Conservation (phyloP, 176 grass and related monocot species). For the Avena insularis region DNA sequence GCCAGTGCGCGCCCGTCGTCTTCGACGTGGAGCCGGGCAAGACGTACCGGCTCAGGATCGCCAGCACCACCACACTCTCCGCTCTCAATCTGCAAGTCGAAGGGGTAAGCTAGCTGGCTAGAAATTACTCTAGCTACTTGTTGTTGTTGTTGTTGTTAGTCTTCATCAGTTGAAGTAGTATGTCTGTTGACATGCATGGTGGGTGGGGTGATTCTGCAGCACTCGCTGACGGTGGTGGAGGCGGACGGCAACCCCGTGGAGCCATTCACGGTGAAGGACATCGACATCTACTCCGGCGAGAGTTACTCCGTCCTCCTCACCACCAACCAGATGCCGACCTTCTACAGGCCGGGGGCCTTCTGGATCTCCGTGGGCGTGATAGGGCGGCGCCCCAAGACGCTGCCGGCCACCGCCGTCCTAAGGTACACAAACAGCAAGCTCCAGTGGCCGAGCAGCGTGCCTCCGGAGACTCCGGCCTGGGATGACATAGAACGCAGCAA, state of each 20-base stretch:
- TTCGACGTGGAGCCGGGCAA: constrained; percentile 44
- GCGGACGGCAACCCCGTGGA: constrained; percentile 68
- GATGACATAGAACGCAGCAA: constrained; percentile 21
- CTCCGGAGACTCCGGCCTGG: constrained; percentile 22
- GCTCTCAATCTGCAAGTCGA: constrained; percentile 60
- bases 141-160: neutral
- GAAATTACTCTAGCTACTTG: neutral
- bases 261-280: constrained; percentile 60
- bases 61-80: constrained; percentile 67
- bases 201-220: constrained; percentile 10
- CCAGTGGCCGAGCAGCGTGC: neutral
- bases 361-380: constrained; percentile 66
- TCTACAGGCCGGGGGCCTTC: constrained; percentile 46
- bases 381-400: constrained; percentile 48
- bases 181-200: neutral
- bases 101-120: constrained; percentile 30
- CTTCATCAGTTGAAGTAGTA: neutral
- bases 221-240: constrained; percentile 66
- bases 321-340: constrained; percentile 39
- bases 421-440: neutral
- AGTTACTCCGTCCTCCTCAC: constrained; percentile 73
- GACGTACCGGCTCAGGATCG: constrained; percentile 59
- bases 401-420: constrained; percentile 30
- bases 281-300: constrained; percentile 78
- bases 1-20: constrained; percentile 47